These are phyloP conservation scores for Verruconis gallopava DNA, from an alignment of 2,329 filamentous ascomycete species.

Conservation along the genomic window DNA sequence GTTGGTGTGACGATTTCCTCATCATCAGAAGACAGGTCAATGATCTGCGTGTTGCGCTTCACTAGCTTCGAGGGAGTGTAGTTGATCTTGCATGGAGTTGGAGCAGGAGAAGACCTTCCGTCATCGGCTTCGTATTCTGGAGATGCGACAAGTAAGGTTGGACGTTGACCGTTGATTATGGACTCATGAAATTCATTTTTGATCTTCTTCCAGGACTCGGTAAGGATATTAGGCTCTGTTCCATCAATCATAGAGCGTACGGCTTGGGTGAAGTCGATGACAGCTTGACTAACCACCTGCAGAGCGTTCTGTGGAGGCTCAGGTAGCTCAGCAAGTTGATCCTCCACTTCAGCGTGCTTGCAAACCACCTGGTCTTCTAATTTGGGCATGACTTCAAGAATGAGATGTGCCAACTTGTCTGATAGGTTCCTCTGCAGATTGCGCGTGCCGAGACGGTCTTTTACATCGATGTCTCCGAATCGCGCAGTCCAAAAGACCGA, in stretches of 20 bases:
- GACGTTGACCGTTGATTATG: constrained; percentile 1
- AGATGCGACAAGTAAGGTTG: background rate
- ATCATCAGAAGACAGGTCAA: constrained; percentile 1
- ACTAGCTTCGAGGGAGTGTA: too few relatives aligned
- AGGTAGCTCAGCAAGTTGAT: constrained; percentile 45
- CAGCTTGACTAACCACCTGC: constrained; percentile 47
- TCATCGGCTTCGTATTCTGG: background rate
- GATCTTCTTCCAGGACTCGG: constrained; percentile 1
- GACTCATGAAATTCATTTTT: constrained; percentile 1
- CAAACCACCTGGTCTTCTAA: constrained; percentile 32
- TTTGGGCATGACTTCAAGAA: constrained; percentile 26
- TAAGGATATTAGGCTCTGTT: constrained; percentile 18
- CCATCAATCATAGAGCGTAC: constrained; percentile 44
- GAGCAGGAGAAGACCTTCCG: background rate
- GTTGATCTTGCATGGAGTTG: constrained; percentile 2
- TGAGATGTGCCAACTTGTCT: constrained; percentile 34
- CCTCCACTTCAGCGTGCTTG: constrained; percentile 39
- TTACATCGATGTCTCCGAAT: constrained; percentile 23
- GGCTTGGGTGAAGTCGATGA: constrained; percentile 43
- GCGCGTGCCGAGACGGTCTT: constrained; percentile 37
- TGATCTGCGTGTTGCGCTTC: background rate
- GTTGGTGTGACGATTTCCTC: constrained; percentile 3
- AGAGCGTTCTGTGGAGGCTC: constrained; percentile 56
- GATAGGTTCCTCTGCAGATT: constrained; percentile 39
- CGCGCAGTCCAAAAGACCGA: constrained; percentile 29